Base-by-base conservation (phyloP, 768 basidiomycete genomes). In the Boletus rubroflammeus region DNA sequence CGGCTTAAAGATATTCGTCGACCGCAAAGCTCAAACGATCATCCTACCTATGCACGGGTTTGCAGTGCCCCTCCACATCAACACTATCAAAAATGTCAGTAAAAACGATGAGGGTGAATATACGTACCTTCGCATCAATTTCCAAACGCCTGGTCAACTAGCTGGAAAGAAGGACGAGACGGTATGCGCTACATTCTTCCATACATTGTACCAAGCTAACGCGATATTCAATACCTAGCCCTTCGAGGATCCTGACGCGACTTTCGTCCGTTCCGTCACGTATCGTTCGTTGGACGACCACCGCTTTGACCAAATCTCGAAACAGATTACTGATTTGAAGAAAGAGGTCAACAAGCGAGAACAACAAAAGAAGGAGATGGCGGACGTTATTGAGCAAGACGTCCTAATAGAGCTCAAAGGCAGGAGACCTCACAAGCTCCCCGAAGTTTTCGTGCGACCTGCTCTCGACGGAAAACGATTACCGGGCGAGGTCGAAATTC, bases 161-260 rank as follows among this genome's bases (percentile, higher is more conserved):
- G 89, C 93, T 0, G 96, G 97, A 26, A 98, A 96, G 77, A 98
- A 99, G 74, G 97, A 99, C 68, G 97, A 98, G 60, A 98, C 93
- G 56, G 93, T 63, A 19, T 7, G 78, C 26, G n/a, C 19, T 50
- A 5, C 51, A 5, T 52, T 45, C 15, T 13, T 38, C 14, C 15
- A 5, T 51, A 23, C 1, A 40, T 40, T 50, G 29, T 55, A n/a
- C 31, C 31, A 34, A 40, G 13, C 45, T 61, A 47, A 57, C 47
- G 42, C 6, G 45, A 14, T 4, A 19, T 53, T 25, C 10, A 1
- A 43, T 40, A 17, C 21, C 13, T 47, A 94, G 89, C 94, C 94
- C 0, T 96, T 98, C 63, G 97, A 98, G 72, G 92, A 98, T 67
- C 92, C 95, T 6, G 92, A 95, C 56, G 85, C 95, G 3, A 97